A percentile compares a stretch with the other conserved stretches of the same genome.
Evolutionary conservation across 805 yeast genomes (phyloP).

Genomic region (Yarrowia osloensis): DNA sequence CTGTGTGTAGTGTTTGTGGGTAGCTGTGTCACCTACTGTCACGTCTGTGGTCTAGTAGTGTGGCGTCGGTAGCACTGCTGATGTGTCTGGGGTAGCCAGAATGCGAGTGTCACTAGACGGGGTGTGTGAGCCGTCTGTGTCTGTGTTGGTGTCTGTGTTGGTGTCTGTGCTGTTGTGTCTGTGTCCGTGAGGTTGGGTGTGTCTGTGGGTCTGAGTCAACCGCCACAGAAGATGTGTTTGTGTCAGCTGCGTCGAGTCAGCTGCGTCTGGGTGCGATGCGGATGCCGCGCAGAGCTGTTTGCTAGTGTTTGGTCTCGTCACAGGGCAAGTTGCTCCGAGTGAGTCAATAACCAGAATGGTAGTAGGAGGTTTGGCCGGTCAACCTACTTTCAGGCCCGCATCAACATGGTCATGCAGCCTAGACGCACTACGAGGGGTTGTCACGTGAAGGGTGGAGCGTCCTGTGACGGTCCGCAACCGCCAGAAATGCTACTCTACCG

Average conservation of each 20-base stretch:
- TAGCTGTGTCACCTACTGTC: not conserved
- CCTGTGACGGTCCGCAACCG: no score
- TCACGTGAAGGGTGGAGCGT: not conserved
- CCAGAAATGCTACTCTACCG: no score
- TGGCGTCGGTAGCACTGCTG: no score
- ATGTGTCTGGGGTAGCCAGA: no score
- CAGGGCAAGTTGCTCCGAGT: not conserved
- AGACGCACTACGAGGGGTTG: conserved; percentile 7
- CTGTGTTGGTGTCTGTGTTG: not conserved
- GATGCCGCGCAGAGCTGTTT: no score
- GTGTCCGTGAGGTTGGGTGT: not conserved
- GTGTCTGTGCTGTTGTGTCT: not conserved
- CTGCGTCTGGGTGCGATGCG: no score
- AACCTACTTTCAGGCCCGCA: conserved; percentile 23
- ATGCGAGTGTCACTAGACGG: no score
- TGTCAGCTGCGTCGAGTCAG: no score
- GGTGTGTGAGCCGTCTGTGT: not conserved
- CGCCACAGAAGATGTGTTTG: not conserved
- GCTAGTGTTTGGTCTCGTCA: not conserved
- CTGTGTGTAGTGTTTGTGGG: not conserved
- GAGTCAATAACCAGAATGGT: conserved; percentile 8
- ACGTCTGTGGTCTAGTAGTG: no score
- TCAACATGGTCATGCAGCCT: conserved; percentile 17
- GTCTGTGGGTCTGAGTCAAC: not conserved
- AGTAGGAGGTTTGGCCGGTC: not conserved